Evolutionary conservation across 139 green algal genomes (phyloP).

Genomic region (Tetraselmis chui): DNA sequence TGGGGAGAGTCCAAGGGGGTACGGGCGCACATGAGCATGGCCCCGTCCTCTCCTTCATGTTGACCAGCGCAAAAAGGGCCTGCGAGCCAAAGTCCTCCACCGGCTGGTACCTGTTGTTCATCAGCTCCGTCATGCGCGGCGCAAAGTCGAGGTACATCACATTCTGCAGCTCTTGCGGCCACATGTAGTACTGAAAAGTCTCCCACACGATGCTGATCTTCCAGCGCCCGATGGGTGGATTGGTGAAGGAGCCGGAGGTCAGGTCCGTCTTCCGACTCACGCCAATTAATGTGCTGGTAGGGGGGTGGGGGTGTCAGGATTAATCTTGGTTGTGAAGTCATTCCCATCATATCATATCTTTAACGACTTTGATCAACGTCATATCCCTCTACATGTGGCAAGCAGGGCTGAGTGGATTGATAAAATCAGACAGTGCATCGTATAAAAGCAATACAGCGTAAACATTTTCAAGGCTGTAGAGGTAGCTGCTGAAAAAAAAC

Average conservation of each 20-base stretch:
- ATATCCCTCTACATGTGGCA: no score
- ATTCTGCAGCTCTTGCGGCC: background rate
- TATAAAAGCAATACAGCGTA: no score
- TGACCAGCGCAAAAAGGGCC: slow-evolving; percentile 6
- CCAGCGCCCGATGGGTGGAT: background rate
- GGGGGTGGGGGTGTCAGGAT: background rate
- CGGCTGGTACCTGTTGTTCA: background rate
- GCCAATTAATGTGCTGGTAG: slow-evolving; percentile 1
- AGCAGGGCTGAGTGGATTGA: background rate
- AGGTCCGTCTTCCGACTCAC: slow-evolving; percentile 7
- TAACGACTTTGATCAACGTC: no score
- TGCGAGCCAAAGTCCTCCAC: background rate
- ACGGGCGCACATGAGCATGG: slow-evolving; percentile 3
- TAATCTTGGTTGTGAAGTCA: background rate
- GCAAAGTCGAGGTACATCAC: slow-evolving; percentile 4
- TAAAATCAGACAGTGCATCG: no score
- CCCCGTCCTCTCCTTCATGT: slow-evolving; percentile 1
- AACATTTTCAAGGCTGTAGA: no score
- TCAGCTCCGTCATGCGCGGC: background rate
- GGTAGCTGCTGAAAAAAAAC: no score
- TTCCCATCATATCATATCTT: no score
- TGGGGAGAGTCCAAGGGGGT: no score
- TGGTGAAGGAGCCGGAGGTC: background rate
- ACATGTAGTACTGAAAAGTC: slow-evolving; percentile 12
- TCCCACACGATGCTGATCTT: slow-evolving; percentile 1